phyloP scores from a whole-genome alignment of 441 rosid genomes.

The Breynia disticha region DNA sequence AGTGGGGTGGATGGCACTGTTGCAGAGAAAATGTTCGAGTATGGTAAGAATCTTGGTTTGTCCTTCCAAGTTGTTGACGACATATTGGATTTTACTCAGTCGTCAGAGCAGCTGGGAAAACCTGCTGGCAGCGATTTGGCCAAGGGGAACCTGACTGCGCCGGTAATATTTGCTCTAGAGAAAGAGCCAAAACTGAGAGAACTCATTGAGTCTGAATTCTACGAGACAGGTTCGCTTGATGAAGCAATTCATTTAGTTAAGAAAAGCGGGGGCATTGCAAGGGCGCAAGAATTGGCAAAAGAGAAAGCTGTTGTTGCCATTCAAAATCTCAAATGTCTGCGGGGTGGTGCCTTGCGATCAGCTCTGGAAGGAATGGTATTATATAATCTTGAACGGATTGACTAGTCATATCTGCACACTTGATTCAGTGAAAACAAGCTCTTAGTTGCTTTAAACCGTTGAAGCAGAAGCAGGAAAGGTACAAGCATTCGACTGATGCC shows the following conservation, averaged over 20 bases:
- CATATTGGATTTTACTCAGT: constrained; percentile 84
- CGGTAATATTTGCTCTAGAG: constrained; percentile 70
- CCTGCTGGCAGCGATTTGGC: constrained; percentile 78
- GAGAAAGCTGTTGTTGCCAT: constrained; percentile 70
- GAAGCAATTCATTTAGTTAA: constrained; percentile 64
- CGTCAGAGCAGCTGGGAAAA: constrained; percentile 88
- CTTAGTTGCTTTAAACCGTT: too few species aligned
- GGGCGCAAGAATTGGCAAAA: constrained; percentile 63
- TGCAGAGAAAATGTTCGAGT: constrained; percentile 57
- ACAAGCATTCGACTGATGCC: too few species aligned
- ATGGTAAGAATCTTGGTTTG: constrained; percentile 79
- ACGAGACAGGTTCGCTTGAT: constrained; percentile 63
- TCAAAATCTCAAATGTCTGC: constrained; percentile 59
- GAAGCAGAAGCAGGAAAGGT: too few species aligned
- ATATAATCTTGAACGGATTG: constrained; percentile 81
- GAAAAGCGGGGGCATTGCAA: constrained; percentile 53
- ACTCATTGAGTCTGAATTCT: constrained; percentile 82
- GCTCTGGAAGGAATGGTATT: constrained; percentile 74
- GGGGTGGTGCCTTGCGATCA: constrained; percentile 37
- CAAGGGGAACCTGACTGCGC: constrained; percentile 85
- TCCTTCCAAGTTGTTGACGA: constrained; percentile 87
- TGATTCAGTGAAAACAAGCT: too few species aligned
- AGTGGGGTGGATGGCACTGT: constrained; percentile 46
- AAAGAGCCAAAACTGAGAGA: constrained; percentile 70
- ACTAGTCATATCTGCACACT: constrained; percentile 21